Evolutionary conservation across 2,329 filamentous ascomycete species (phyloP), one percentile per base, ranked within the genome.

Genomic region (Cyphellophora attinorum): DNA sequence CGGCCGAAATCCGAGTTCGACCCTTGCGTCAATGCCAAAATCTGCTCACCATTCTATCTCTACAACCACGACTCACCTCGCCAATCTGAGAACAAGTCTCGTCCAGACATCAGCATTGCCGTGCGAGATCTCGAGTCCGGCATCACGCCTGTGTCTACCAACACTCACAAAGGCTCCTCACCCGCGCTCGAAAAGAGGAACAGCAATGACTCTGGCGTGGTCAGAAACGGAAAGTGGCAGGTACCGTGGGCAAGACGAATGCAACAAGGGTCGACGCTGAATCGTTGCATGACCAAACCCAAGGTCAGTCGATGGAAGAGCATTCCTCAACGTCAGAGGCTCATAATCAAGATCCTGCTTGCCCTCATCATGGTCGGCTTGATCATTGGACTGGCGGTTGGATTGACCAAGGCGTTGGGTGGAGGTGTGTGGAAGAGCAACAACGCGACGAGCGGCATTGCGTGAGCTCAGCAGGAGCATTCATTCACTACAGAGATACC

Each of bases 11-110:
- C 39, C 18, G 58, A 63, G 5, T 63, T 56, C 46, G 56, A 63
- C 40, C 60, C 60, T 2, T 53, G 46, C 10, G 40, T 51, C 32
- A 57, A 54, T 25, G 59, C 60, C 37, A 62, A 62, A 39, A 57
- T 60, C 11, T 58, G 45, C 37, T 64, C 60, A 2, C 60, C 61
- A 2, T 65, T 65, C 47, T 65, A 65, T 44, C 61, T 64, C 42
- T 53, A 53, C 41, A 54, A 53, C 16, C 60, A 64, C 49, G 56
- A 56, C 16, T 51, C 46, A 14, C 51, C 54, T 14, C 49, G 50
- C 31, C 45, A 50, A 5, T 37, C 16, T 29, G 40, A 45, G 40
- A 41, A 40, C 18, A 44, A 41, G 28, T 39, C 32, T n/a, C 44
- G 48, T 31, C 35, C 37, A 5, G 28, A 29, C 5, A 19, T 33